phyloP scores from a whole-genome alignment of 2,329 filamentous ascomycete genomes.

The Colletotrichum viniferum region DNA sequence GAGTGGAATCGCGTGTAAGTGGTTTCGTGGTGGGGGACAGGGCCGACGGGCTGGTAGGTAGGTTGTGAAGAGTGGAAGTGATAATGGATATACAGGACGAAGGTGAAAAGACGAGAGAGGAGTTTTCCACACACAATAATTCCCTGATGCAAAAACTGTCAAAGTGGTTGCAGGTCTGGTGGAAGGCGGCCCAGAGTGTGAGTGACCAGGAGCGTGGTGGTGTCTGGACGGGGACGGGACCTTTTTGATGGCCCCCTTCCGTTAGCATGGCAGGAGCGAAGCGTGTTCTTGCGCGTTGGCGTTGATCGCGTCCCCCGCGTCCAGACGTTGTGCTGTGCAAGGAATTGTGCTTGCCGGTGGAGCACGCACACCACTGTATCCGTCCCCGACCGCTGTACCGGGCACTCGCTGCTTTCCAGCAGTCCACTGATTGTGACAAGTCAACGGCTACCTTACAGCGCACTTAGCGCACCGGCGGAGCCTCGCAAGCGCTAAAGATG shows the following conservation, averaged over 20 bases:
- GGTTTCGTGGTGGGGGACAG: not conserved
- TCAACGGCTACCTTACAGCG: not conserved
- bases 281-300: slow-evolving; percentile 24
- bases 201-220: not conserved
- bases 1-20: slow-evolving; percentile 19
- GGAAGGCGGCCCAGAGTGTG: slow-evolving; percentile 26
- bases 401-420: not conserved
- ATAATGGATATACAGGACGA: not conserved
- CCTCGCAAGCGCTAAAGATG: not conserved
- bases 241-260: slow-evolving; percentile 29
- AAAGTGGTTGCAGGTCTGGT: slow-evolving; percentile 27
- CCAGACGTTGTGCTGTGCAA: not conserved
- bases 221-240: slow-evolving; percentile 26
- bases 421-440: not conserved
- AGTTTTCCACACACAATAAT: not conserved
- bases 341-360: not conserved
- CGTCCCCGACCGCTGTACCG: not conserved
- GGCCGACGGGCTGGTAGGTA: not conserved
- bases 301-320: not conserved
- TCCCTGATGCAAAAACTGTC: slow-evolving; percentile 1
- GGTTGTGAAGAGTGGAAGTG: not conserved
- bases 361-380: not conserved
- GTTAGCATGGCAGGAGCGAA: slow-evolving; percentile 10
- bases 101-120: not conserved
- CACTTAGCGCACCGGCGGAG: not conserved